Conservation (phyloP, 768 basidiomycete species). For the Fibroporia radiculosa region DNA sequence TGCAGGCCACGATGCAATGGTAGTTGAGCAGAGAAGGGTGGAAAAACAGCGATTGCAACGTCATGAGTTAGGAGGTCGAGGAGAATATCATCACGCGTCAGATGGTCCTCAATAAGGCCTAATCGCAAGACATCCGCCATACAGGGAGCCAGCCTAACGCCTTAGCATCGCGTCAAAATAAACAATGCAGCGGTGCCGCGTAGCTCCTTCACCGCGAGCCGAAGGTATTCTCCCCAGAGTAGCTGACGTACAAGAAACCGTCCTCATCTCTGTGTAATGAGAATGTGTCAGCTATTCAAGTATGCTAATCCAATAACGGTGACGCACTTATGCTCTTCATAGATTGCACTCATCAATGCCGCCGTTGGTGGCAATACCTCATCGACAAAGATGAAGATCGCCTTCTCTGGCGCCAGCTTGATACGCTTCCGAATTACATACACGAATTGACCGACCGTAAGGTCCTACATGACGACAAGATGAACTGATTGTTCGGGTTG, state of each 20-base stretch:
- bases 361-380: constrained; percentile 98
- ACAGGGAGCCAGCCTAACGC: no score
- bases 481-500: no score
- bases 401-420: constrained; percentile 99
- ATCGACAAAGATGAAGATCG: constrained; percentile 99
- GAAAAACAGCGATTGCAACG: neutral
- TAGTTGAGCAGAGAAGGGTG: neutral
- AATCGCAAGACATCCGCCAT: neutral
- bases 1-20: neutral
- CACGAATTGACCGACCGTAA: constrained; percentile 97
- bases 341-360: constrained; percentile 96
- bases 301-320: neutral
- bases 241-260: constrained; percentile 97
- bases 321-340: constrained; percentile 98
- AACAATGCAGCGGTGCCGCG: neutral
- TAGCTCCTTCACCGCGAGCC: constrained; percentile 32
- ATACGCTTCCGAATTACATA: constrained; percentile 99
- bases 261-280: constrained; percentile 81
- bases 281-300: neutral
- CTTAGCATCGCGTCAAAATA: no score
- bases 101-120: neutral
- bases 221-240: constrained; percentile 98
- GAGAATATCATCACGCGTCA: neutral
- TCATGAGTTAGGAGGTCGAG: neutral
- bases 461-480: constrained; percentile 48